A percentile compares a stretch with the other conserved stretches of the same genome.
Conservation (phyloP, 768 basidiomycete genomes). For the Sarcodon aspratus region DNA sequence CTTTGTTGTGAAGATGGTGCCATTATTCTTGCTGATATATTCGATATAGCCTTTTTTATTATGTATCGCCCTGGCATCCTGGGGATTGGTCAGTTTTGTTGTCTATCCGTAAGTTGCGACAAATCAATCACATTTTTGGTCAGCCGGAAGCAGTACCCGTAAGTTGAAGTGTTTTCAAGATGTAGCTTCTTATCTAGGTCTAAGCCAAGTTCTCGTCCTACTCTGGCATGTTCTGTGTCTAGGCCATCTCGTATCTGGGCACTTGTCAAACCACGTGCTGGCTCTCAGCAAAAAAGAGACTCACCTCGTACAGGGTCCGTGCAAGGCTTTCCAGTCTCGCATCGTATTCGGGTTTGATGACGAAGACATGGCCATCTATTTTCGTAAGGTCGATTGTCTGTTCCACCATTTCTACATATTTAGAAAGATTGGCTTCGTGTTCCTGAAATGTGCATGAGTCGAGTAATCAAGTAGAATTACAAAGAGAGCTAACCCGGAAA, state of each 20-base stretch:
- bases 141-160: conserved; percentile 88
- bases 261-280: background rate
- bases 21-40: conserved; percentile 74
- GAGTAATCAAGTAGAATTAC: background rate
- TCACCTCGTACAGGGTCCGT: conserved; percentile 40
- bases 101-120: background rate
- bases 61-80: conserved; percentile 74
- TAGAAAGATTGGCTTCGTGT: conserved; percentile 47
- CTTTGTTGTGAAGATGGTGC: conserved; percentile 81
- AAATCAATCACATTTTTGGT: conserved; percentile 62
- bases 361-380: conserved; percentile 75
- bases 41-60: conserved; percentile 67
- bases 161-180: conserved; percentile 79
- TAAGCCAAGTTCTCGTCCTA: conserved; percentile 59
- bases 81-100: conserved; percentile 1
- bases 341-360: conserved; percentile 91
- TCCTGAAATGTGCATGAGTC: conserved; percentile 32
- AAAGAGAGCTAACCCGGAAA: conserved; percentile 35
- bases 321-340: conserved; percentile 58
- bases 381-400: conserved; percentile 88
- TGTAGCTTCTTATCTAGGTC: conserved; percentile 94
- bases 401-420: conserved; percentile 91
- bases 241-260: conserved; percentile 54
- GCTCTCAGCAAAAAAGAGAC: background rate
- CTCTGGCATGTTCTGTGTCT: conserved; percentile 67